These are phyloP conservation scores for Wickerhamomyces hampshirensis DNA, from an alignment of 805 yeast species.

Conservation along the genomic window DNA sequence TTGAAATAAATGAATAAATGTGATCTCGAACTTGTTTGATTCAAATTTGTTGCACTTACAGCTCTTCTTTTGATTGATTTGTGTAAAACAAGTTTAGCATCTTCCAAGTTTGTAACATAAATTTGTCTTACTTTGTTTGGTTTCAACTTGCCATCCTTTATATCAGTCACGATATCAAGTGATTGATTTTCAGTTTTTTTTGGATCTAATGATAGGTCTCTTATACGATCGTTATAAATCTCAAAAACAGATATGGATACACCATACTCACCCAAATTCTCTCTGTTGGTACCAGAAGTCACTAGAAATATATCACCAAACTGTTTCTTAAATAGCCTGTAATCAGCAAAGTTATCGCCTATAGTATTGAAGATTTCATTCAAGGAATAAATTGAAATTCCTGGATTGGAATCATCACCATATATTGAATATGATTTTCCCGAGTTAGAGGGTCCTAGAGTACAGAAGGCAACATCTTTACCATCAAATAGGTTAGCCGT, in stretches of 20 bases:
- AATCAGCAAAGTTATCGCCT: conserved; percentile 16
- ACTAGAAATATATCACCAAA: conserved; percentile 23
- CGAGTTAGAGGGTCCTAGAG: conserved; percentile 50
- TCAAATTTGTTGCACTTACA: conserved; percentile 39
- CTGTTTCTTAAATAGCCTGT: conserved; percentile 12
- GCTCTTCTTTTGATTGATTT: conserved; percentile 37
- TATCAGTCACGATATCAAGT: conserved; percentile 39
- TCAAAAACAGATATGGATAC: conserved; percentile 50
- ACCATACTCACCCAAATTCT: conserved; percentile 26
- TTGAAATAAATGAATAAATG: conserved; percentile 47
- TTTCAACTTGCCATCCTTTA: conserved; percentile 38
- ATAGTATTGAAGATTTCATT: conserved; percentile 30
- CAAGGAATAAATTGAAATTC: conserved; percentile 31
- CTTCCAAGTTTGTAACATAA: conserved; percentile 31
- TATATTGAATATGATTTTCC: conserved; percentile 41
- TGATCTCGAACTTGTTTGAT: conserved; percentile 43
- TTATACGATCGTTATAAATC: conserved; percentile 42
- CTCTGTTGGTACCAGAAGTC: conserved; percentile 17
- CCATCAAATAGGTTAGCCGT: conserved; percentile 23
- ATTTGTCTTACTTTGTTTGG: conserved; percentile 39
- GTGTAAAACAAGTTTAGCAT: conserved; percentile 34
- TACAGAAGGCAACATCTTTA: conserved; percentile 39
- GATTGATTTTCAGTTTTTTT: conserved; percentile 25
- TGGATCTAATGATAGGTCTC: conserved; percentile 32
- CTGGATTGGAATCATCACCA: conserved; percentile 32